Percentiles rank a stretch among this genome's conserved stretches.
Conservation (phyloP, 352 stramenopile species). For the Phytophthora agathidicida region DNA sequence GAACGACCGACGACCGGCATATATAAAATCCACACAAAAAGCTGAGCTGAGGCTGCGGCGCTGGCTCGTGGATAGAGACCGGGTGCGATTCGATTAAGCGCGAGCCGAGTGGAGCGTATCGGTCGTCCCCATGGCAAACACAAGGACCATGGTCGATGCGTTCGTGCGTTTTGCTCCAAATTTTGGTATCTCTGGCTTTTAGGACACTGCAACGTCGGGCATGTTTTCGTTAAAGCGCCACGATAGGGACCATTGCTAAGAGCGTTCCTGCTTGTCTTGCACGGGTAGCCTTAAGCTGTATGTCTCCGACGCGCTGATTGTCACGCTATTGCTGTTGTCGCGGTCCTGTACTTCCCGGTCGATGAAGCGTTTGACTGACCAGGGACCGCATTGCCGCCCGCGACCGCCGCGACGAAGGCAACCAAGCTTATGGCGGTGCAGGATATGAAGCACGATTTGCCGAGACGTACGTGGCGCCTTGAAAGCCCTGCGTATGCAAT, state of each 20-base stretch:
- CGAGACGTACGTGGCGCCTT: slow-evolving; percentile 5
- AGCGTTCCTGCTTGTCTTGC: background rate
- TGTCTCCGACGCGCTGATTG: slow-evolving; percentile 1
- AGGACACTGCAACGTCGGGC: slow-evolving; percentile 4
- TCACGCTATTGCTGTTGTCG: background rate
- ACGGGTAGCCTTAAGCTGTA: background rate
- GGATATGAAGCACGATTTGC: slow-evolving; percentile 23
- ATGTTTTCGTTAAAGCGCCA: slow-evolving; percentile 15
- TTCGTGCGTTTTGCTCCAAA: slow-evolving; percentile 17
- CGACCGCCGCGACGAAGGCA: too few species aligned
- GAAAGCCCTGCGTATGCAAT: slow-evolving; percentile 9
- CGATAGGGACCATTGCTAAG: too few species aligned
- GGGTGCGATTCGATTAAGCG: slow-evolving; percentile 31
- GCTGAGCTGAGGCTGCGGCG: background rate
- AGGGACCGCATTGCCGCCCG: background rate
- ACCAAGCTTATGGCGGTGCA: background rate
- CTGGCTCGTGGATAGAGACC: slow-evolving; percentile 23
- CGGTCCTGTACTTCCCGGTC: slow-evolving; percentile 6
- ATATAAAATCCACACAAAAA: slow-evolving; percentile 24
- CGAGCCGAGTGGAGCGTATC: slow-evolving; percentile 1
- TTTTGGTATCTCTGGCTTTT: slow-evolving; percentile 30
- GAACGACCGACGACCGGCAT: slow-evolving; percentile 19
- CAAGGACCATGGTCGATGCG: background rate
- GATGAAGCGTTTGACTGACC: slow-evolving; percentile 20
- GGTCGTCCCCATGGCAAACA: background rate